phyloP scores from a whole-genome alignment of 176 grass and related monocot species.

The Triticum monococcum region DNA sequence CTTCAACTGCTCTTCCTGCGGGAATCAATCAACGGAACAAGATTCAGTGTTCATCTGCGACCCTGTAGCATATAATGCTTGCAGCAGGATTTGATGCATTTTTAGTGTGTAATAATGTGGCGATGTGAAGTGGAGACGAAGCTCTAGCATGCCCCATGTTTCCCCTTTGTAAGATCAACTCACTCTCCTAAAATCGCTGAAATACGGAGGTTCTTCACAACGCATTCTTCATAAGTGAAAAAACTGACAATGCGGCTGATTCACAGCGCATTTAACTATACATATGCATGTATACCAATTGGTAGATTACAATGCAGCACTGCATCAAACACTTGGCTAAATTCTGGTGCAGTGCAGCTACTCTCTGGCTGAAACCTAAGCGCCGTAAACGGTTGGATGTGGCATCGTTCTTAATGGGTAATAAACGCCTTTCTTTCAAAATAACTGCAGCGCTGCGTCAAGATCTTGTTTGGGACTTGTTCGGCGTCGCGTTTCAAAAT shows the following conservation, averaged over 20 bases:
- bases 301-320: not conserved
- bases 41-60: not conserved
- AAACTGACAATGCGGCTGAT: not conserved
- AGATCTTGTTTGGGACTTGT: not conserved
- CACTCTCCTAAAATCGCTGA: not conserved
- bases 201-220: not conserved
- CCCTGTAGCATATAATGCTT: not conserved
- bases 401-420: no score
- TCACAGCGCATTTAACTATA: not conserved
- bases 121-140: not conserved
- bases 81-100: not conserved
- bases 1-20: conserved; percentile 86
- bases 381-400: not conserved
- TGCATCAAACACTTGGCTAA: not conserved
- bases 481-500: not conserved
- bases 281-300: not conserved
- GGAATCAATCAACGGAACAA: conserved; percentile 5
- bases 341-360: no score
- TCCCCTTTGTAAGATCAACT: not conserved
- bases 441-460: no score
- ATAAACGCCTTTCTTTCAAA: not conserved
- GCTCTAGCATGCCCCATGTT: not conserved
- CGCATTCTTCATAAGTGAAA: not conserved
- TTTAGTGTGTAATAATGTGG: not conserved
- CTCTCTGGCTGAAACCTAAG: not conserved